Evolutionary conservation across 495 filamentous ascomycete species (phyloP).

Genomic region (Wilcoxina mikolae): DNA sequence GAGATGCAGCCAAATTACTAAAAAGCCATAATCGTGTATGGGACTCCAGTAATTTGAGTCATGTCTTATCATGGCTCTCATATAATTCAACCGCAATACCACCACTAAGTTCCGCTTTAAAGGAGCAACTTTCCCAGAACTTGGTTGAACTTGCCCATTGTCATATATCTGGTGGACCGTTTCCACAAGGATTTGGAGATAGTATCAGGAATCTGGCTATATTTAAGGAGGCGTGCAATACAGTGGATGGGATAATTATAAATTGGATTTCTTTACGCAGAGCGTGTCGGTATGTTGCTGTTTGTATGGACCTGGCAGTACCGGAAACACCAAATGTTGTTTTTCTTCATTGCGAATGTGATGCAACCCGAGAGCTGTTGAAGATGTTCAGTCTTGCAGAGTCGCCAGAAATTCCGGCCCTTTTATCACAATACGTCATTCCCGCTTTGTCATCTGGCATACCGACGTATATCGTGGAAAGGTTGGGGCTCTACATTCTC

Average conservation of each 20-base stretch:
- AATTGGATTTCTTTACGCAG: constrained; percentile 7
- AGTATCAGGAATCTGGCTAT: neutral
- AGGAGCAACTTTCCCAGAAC: constrained; percentile 3
- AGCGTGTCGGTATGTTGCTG: constrained; percentile 8
- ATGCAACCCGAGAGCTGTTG: constrained; percentile 8
- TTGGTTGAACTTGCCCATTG: neutral
- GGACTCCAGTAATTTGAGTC: constrained; percentile 3
- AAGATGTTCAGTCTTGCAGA: constrained; percentile 1
- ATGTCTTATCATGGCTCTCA: constrained; percentile 8
- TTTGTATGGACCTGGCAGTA: constrained; percentile 3
- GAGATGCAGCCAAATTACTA: neutral
- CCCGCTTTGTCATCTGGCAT: constrained; percentile 3
- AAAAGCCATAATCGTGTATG: neutral
- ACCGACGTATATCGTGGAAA: constrained; percentile 6
- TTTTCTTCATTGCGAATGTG: constrained; percentile 12
- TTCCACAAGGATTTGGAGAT: neutral
- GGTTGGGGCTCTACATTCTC: constrained; percentile 14
- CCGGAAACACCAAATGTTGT: constrained; percentile 7
- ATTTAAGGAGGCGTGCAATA: constrained; percentile 12
- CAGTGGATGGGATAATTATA: neutral
- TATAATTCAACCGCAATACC: neutral
- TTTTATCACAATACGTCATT: constrained; percentile 14
- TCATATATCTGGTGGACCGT: neutral
- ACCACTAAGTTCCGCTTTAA: neutral
- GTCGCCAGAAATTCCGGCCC: constrained; percentile 6